Evolutionary conservation across 768 basidiomycete genomes (phyloP).

Genomic region (Asterophora parasitica): DNA sequence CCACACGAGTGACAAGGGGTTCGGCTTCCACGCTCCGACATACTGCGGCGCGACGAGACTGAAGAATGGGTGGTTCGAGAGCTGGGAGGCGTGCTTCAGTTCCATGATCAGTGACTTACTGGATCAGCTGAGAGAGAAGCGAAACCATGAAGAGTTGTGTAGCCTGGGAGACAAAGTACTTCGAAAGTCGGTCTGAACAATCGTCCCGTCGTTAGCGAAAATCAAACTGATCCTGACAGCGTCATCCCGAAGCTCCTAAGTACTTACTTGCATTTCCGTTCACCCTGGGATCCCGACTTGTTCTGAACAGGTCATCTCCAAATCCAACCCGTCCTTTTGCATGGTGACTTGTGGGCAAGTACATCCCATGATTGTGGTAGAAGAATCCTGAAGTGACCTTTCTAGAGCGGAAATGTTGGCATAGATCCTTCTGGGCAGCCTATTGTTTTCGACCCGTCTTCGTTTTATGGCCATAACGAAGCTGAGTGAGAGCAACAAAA

Average conservation of each 20-base stretch:
- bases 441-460: constrained; percentile 74
- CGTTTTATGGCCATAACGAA: constrained; percentile 78
- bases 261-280: constrained; percentile 11
- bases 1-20: constrained; percentile 48
- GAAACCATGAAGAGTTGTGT: constrained; percentile 41
- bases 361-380: neutral
- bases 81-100: constrained; percentile 67
- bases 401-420: constrained; percentile 71
- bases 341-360: constrained; percentile 78
- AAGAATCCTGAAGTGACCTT: constrained; percentile 4
- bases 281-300: neutral
- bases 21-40: constrained; percentile 71
- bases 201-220: neutral
- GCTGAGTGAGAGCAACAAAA: constrained; percentile 53
- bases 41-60: constrained; percentile 72
- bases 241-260: constrained; percentile 71
- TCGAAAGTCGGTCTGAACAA: constrained; percentile 31
- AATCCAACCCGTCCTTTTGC: constrained; percentile 64
- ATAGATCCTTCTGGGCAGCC: constrained; percentile 51
- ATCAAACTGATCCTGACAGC: constrained; percentile 30
- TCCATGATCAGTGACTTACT: constrained; percentile 58
- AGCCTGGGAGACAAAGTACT: constrained; percentile 48
- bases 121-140: constrained; percentile 36
- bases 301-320: constrained; percentile 36
- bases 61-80: constrained; percentile 67